Base-by-base conservation (phyloP, 257 asterid genomes). In the Verbascum thapsus region DNA sequence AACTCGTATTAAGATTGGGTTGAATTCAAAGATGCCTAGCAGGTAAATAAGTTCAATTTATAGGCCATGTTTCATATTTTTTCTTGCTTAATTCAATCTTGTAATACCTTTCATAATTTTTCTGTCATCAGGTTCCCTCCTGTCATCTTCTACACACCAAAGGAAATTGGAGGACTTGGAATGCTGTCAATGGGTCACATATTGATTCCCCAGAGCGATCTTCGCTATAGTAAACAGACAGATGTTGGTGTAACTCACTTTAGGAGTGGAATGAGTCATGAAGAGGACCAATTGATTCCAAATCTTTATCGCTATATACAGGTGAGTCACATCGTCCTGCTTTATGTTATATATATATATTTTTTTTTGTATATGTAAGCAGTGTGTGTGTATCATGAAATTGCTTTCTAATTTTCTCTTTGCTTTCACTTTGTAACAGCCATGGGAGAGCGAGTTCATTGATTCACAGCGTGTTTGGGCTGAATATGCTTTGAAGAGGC, bases 401-500 rank as follows among this genome's bases (percentile, higher is more conserved):
- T 30, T 44, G 26, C 10, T 61, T 30, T 62, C 74, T 58, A 35
- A 75, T 61, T 43, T 19, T 39, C n/a, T 19, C n/a, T 50, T 63
- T 56, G 10, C 37, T 59, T 39, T 50, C 10, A 6, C 30, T 37
- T 30, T 67, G 49, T 67, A 59, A 53, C 86, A 94, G 97, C 99
- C 99, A 39, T 94, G 96, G 99, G 97, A 94, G 86, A 94, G 99
- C 34, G 97, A 94, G 78, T 94, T 94, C 68, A 85, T 94, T 48
- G 99, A 94, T 67, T 94, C 99, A 12, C 96, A 90, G 79, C 90
- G 99, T 64, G 99, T 94, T 74, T 94, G 97, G 99, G 99, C 97
- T 47, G 99, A 94, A 64, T 94, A 94, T 84, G 99, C 99, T 13
- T 76, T 94, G 78, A 90, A 94, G 79, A 85, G 99, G 77, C 96